Conservation (phyloP, 2,329 filamentous ascomycete species). For the Alternaria arborescens region DNA sequence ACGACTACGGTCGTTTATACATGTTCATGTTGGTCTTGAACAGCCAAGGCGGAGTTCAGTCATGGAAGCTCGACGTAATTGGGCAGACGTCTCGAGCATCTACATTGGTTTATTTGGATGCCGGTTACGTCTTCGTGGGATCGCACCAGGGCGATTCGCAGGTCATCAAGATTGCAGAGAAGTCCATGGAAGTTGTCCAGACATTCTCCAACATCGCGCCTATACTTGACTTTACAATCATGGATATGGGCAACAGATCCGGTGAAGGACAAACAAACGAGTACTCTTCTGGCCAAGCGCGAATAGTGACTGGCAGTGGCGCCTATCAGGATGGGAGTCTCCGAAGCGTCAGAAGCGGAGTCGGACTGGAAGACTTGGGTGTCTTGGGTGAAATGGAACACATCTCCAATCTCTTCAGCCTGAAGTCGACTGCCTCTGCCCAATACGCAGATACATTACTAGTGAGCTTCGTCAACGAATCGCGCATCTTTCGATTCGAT, state of each 20-base stretch:
- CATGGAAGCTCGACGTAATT: constrained; percentile 74
- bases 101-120: constrained; percentile 78
- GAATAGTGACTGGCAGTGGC: constrained; percentile 91
- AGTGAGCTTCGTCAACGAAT: constrained; percentile 83
- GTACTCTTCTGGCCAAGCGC: constrained; percentile 93
- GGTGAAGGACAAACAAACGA: constrained; percentile 82
- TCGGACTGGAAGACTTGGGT: constrained; percentile 88
- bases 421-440: constrained; percentile 63
- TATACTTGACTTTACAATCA: constrained; percentile 90
- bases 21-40: constrained; percentile 80
- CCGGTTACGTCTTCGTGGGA: constrained; percentile 80
- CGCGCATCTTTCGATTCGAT: constrained; percentile 81
- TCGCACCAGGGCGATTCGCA: constrained; percentile 95
- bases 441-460: constrained; percentile 73
- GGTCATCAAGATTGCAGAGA: constrained; percentile 70
- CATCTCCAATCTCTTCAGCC: constrained; percentile 75
- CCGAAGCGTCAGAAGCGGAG: constrained; percentile 89
- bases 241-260: constrained; percentile 91
- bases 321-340: constrained; percentile 88
- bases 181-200: constrained; percentile 74
- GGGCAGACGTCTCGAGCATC: constrained; percentile 78
- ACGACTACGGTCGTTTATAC: constrained; percentile 88
- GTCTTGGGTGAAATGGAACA: constrained; percentile 80
- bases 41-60: constrained; percentile 70
- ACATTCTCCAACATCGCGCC: constrained; percentile 86